Conservation (phyloP, 83 land plant genomes). For the Larix sibirica region DNA sequence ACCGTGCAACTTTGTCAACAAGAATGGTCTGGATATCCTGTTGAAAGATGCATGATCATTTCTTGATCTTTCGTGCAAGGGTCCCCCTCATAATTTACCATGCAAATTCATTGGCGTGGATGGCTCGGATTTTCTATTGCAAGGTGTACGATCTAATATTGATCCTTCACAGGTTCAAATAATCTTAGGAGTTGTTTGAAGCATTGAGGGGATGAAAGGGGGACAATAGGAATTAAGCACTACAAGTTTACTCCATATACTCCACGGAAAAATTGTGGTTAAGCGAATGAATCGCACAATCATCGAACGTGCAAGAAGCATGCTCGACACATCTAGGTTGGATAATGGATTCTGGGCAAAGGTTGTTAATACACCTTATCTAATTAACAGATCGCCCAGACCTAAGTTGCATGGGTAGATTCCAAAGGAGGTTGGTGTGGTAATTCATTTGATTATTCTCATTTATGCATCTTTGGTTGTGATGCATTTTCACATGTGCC, state of each 20-base stretch:
- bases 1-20: too few species aligned
- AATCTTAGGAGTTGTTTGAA: too few species aligned
- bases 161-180: too few species aligned
- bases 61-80: too few species aligned
- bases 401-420: background rate
- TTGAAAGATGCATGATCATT: too few species aligned
- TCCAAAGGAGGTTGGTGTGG: conserved; percentile 9
- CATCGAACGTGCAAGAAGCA: conserved; percentile 4
- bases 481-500: conserved; percentile 4
- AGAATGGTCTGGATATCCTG: too few species aligned
- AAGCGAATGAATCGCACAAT: conserved; percentile 23
- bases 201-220: too few species aligned
- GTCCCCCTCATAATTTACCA: too few species aligned
- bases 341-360: background rate
- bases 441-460: background rate
- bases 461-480: conserved; percentile 2
- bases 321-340: background rate
- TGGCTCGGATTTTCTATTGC: too few species aligned
- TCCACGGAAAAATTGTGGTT: conserved; percentile 19
- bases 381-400: background rate
- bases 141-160: too few species aligned
- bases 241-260: background rate
- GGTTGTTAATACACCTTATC: background rate
- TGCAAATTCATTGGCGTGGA: too few species aligned
- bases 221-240: background rate